Conservation (phyloP, 768 basidiomycete species). For the Suillus subluteus region DNA sequence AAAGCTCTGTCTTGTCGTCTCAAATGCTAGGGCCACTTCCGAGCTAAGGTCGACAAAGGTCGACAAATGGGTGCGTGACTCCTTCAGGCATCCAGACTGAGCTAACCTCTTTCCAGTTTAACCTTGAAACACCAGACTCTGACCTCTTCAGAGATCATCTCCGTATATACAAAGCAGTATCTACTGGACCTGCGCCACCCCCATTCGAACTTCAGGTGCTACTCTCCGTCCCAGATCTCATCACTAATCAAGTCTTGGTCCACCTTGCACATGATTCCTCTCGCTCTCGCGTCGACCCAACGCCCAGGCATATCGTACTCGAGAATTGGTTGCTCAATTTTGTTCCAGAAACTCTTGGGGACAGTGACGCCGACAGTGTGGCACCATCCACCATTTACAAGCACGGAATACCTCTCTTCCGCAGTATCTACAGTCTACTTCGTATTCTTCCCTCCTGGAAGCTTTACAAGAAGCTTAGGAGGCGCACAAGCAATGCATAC, state of each 20-base stretch:
- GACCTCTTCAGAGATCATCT: constrained; percentile 68
- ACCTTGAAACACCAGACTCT: constrained; percentile 77
- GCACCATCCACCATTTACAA: constrained; percentile 82
- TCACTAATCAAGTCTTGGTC: constrained; percentile 73
- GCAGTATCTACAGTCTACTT: constrained; percentile 73
- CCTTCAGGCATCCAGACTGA: not conserved
- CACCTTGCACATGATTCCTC: constrained; percentile 60
- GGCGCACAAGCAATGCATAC: constrained; percentile 39
- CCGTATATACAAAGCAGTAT: constrained; percentile 62
- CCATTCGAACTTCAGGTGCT: constrained; percentile 72
- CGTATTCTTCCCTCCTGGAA: constrained; percentile 80
- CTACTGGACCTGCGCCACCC: constrained; percentile 41
- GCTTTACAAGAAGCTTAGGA: constrained; percentile 61
- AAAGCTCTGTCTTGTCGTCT: constrained; percentile 77
- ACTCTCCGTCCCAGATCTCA: constrained; percentile 68
- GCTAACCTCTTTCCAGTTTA: constrained; percentile 56
- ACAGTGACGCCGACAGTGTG: constrained; percentile 46
- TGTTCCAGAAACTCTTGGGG: constrained; percentile 19
- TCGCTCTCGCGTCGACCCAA: constrained; percentile 68
- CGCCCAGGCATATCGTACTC: constrained; percentile 69
- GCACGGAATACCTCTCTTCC: constrained; percentile 80
- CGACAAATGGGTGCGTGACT: constrained; percentile 78
- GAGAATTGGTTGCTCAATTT: constrained; percentile 71
- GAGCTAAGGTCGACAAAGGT: constrained; percentile 51
- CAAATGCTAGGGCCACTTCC: constrained; percentile 69